Conservation (phyloP, 75 land plant species). For the Adiantum capillusveneris region DNA sequence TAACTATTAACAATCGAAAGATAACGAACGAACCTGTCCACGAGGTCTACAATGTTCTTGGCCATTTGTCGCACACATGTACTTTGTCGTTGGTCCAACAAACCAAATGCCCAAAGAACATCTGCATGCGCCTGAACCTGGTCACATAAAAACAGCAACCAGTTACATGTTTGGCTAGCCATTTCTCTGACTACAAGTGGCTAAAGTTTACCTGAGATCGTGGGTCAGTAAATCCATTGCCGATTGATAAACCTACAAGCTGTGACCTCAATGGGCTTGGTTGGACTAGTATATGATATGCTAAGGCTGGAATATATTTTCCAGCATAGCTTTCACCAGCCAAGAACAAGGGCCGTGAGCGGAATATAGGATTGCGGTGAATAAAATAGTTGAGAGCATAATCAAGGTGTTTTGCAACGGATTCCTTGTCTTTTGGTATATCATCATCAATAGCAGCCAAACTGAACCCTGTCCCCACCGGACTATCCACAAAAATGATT, state of each 20-base stretch:
- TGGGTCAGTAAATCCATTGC: conserved; percentile 38
- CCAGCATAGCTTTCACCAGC: conserved; percentile 49
- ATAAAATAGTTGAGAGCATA: conserved; percentile 20
- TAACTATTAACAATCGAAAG: neutral
- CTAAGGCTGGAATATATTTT: conserved; percentile 39
- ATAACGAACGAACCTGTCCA: conserved; percentile 12
- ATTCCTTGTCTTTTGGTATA: conserved; percentile 25
- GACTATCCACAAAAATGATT: conserved; percentile 32
- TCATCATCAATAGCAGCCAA: conserved; percentile 17
- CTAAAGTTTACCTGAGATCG: conserved; percentile 22
- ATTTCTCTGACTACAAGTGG: neutral
- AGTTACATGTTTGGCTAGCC: neutral
- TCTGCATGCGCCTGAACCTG: conserved; percentile 29
- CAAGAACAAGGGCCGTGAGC: conserved; percentile 20
- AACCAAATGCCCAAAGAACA: conserved; percentile 19
- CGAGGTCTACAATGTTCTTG: conserved; percentile 12
- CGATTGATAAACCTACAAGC: conserved; percentile 30
- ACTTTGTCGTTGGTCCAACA: conserved; percentile 23
- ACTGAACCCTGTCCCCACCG: conserved; percentile 37
- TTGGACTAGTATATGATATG: conserved; percentile 17
- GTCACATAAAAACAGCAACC: neutral
- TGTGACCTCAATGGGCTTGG: conserved; percentile 7
- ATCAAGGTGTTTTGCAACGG: conserved; percentile 26
- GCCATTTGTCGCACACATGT: conserved; percentile 10
- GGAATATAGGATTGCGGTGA: conserved; percentile 12